Evolutionary conservation across 2,329 filamentous ascomycete species (phyloP), one percentile per base, ranked within the genome.

Genomic region (Fusarium staphyleae): DNA sequence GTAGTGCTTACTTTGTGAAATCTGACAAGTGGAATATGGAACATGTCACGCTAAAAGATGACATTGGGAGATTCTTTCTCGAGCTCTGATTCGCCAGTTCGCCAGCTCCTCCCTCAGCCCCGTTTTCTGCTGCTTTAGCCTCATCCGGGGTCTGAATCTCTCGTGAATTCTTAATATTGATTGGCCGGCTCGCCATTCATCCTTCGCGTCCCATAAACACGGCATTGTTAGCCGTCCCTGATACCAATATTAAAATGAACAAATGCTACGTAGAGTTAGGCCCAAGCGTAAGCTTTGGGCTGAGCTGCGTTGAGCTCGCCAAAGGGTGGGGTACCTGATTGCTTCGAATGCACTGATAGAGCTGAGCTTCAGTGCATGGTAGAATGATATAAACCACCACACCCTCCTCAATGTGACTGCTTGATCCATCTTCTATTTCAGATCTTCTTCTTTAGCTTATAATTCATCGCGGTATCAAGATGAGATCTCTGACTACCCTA

Each of bases 141-240:
- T 35, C 35, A 28, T 30, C 8, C 26, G 3, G 5, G 13, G 15
- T 8, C n/a, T 30, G 12, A 24, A 29, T n/a, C 14, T 11, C n/a
- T 6, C 15, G 5, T 15, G 8, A 4, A 13, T 16, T 4, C 5
- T 7, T 12, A n/a, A 15, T 3, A 18, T 9, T 46, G 26, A 57
- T 57, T 57, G 36, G 54, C 1, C 13, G 0, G 6, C 6, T 57
- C 54, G 52, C 54, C 54, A 56, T 12, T 36, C 34, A 26, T 9
- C 32, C 8, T n/a, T 34, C 32, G 32, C 32, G 14, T 14, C 32
- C n/a, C n/a, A 16, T 14, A n/a, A n/a, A n/a, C n/a, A n/a, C n/a
- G n/a, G n/a, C n/a, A n/a, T n/a, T 14, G 9, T 15, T 2, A 5
- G 7, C 22, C 22, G 9, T 24, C 22, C 8, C 9, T 24, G 7